Percentiles rank a stretch among this genome's conserved stretches.
phyloP scores from a whole-genome alignment of 106 monocot species.

The Dendrobium huoshanense region DNA sequence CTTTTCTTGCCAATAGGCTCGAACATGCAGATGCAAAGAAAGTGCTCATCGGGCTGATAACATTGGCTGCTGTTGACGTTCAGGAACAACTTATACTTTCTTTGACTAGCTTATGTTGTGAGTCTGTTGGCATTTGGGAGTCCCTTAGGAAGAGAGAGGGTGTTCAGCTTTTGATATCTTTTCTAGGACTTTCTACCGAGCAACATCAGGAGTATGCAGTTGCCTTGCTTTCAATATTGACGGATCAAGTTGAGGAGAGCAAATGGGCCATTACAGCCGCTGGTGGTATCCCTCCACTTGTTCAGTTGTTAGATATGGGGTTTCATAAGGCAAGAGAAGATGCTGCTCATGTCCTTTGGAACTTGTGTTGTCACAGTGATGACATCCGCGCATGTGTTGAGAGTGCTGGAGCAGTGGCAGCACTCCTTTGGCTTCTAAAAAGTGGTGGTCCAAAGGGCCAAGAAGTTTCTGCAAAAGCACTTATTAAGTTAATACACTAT shows the following conservation, averaged over 20 bases:
- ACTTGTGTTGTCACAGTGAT: constrained; percentile 71
- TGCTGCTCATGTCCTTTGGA: constrained; percentile 65
- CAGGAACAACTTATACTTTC: constrained; percentile 62
- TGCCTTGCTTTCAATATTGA: constrained; percentile 59
- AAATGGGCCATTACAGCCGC: constrained; percentile 91
- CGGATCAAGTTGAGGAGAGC: constrained; percentile 68
- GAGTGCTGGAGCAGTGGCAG: constrained; percentile 68
- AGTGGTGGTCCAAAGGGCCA: constrained; percentile 55
- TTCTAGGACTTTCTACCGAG: constrained; percentile 78
- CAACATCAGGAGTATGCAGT: constrained; percentile 80
- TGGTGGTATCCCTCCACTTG: constrained; percentile 78
- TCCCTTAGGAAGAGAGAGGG: constrained; percentile 72
- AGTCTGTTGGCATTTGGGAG: constrained; percentile 48
- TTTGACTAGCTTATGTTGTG: constrained; percentile 47
- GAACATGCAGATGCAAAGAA: constrained; percentile 54
- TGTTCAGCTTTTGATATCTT: constrained; percentile 67
- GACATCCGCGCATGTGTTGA: constrained; percentile 87
- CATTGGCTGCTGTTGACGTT: constrained; percentile 68
- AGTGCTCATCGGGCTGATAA: constrained; percentile 64
- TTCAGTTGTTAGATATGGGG: constrained; percentile 64
- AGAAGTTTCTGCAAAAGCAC: constrained; percentile 63
- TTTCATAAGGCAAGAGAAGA: constrained; percentile 70
- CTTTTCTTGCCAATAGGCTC: constrained; percentile 29
- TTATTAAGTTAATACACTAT: constrained; percentile 49
- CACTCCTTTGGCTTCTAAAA: constrained; percentile 71